phyloP scores from a whole-genome alignment of 345 rosid species.

The Lepidium africanum region DNA sequence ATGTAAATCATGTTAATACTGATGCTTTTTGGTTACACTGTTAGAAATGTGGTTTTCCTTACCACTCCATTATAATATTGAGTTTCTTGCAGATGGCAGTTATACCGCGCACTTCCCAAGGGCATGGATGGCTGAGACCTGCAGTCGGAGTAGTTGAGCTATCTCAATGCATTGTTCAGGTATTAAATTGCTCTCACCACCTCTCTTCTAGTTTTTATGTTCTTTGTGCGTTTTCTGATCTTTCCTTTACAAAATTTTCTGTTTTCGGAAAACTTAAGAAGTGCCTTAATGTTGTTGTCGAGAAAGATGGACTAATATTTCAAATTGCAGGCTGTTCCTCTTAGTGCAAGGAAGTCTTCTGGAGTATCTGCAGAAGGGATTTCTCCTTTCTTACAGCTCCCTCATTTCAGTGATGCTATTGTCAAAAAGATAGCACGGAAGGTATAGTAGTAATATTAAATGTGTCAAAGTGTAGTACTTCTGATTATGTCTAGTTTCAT shows the following conservation, averaged over 20 bases:
- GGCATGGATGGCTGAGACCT: slow-evolving; percentile 99
- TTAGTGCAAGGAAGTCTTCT: slow-evolving; percentile 80
- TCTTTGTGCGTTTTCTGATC: neutral
- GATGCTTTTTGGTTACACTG: neutral
- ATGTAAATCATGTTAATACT: neutral
- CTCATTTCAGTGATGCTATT: slow-evolving; percentile 74
- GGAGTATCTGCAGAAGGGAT: slow-evolving; percentile 86
- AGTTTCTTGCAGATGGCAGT: slow-evolving; percentile 74
- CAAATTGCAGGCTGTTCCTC: slow-evolving; percentile 81
- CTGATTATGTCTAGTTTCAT: neutral
- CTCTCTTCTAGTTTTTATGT: neutral
- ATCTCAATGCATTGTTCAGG: slow-evolving; percentile 97
- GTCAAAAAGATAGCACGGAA: slow-evolving; percentile 90
- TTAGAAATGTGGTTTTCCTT: neutral
- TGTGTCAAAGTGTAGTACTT: slow-evolving; percentile 7
- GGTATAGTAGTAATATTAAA: slow-evolving; percentile 34
- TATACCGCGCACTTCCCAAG: slow-evolving; percentile 77
- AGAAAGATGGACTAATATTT: slow-evolving; percentile 7
- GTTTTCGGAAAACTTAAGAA: neutral
- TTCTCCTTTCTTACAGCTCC: slow-evolving; percentile 94
- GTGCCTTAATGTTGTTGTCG: slow-evolving; percentile 1
- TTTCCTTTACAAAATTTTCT: neutral
- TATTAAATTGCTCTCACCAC: slow-evolving; percentile 19
- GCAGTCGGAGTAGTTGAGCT: slow-evolving; percentile 93
- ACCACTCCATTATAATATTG: neutral